Conservation (phyloP, 1,284 basidiomycete species). For the Ceratobasidium papillatum region DNA sequence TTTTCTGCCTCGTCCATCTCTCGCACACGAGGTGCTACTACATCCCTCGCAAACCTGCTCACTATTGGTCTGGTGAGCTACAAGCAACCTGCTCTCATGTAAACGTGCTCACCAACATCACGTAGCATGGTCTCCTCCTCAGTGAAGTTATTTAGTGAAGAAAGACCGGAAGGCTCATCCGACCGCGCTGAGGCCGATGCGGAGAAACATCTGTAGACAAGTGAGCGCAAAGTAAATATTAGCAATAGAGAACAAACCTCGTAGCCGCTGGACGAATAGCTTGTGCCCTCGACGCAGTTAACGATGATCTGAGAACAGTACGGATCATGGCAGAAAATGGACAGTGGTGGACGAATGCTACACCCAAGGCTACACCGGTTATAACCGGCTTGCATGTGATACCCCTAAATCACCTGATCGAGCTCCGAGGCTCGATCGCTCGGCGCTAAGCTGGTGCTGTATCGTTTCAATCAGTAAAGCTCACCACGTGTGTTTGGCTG, state of each 20-base stretch:
- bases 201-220: slow-evolving; percentile 17
- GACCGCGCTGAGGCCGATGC: slow-evolving; percentile 17
- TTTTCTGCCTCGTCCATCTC: slow-evolving; percentile 98
- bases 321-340: slow-evolving; percentile 29
- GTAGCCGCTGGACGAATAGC: background rate
- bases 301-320: slow-evolving; percentile 10
- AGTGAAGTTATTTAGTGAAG: slow-evolving; percentile 81
- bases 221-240: background rate
- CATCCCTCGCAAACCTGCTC: slow-evolving; percentile 85
- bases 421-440: background rate
- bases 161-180: slow-evolving; percentile 49
- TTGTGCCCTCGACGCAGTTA: background rate
- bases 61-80: slow-evolving; percentile 59
- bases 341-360: slow-evolving; percentile 8
- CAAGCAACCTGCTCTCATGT: too few species aligned
- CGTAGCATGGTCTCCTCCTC: slow-evolving; percentile 93
- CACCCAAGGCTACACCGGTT: background rate
- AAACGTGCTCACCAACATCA: slow-evolving; percentile 80
- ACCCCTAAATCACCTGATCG: slow-evolving; percentile 2
- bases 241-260: background rate
- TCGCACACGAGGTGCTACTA: slow-evolving; percentile 88
- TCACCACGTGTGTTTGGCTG: background rate
- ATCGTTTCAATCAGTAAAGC: background rate
- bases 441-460: background rate
- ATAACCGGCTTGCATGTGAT: slow-evolving; percentile 20